Conservation (phyloP, 257 asterid species). For the Solanum gracilifrons region DNA sequence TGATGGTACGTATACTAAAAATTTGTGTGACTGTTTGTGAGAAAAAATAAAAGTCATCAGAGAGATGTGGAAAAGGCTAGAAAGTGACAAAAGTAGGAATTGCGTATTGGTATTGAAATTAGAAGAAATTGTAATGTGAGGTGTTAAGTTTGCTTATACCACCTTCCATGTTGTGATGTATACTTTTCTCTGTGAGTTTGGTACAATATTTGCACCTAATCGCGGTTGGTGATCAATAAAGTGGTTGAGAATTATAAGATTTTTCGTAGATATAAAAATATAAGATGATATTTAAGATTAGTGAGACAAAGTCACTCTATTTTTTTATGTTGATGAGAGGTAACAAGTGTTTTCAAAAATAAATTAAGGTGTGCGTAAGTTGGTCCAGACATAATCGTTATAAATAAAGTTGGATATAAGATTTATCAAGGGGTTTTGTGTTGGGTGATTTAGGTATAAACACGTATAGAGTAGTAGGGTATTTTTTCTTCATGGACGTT, state of each 20-base stretch:
- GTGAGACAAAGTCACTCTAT: accelerated
- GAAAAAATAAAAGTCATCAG: not conserved
- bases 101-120: not conserved
- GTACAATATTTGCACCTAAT: not conserved
- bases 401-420: not conserved
- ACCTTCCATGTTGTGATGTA: not conserved
- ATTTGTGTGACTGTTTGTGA: not conserved
- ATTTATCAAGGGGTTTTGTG: not conserved
- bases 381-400: accelerated
- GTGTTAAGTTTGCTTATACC: not conserved
- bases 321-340: not conserved
- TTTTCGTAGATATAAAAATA: not conserved
- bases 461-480: not conserved
- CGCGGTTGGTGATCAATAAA: not conserved
- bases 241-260: not conserved
- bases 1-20: not conserved
- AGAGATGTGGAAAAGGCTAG: not conserved
- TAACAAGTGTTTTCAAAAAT: not conserved
- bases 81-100: not conserved
- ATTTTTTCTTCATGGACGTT: not conserved
- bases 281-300: not conserved
- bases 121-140: not conserved
- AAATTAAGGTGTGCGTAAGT: not conserved
- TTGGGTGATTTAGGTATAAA: not conserved
- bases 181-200: not conserved